These are phyloP conservation scores for Baudoinia panamericana DNA, from an alignment of 495 filamentous ascomycete species.

Conservation along the genomic window DNA sequence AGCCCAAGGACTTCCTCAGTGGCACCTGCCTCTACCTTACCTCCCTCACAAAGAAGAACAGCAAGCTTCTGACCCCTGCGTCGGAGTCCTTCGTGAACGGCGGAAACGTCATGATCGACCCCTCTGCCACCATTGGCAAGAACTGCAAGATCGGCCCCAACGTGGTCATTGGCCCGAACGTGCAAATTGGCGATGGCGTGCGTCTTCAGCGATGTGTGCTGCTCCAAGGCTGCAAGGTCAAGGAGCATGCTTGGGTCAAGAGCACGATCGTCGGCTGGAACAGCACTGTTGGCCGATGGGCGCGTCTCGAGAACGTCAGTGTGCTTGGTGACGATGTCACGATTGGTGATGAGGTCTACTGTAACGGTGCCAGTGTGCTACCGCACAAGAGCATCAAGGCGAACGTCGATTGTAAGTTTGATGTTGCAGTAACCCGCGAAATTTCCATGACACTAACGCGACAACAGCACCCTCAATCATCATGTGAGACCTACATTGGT, in stretches of 20 bases:
- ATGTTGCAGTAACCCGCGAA: background rate
- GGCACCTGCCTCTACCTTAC: slow-evolving; percentile 96
- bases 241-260: slow-evolving; percentile 99
- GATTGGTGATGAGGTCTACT: slow-evolving; percentile 96
- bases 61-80: slow-evolving; percentile 65
- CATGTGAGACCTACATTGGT: too few species aligned
- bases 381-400: slow-evolving; percentile 99
- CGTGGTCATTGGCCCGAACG: slow-evolving; percentile 89
- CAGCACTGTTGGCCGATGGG: slow-evolving; percentile 90
- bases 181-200: slow-evolving; percentile 90
- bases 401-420: slow-evolving; percentile 73
- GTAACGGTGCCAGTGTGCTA: slow-evolving; percentile 91
- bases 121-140: slow-evolving; percentile 90
- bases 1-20: slow-evolving; percentile 96
- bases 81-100: slow-evolving; percentile 76
- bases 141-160: slow-evolving; percentile 98
- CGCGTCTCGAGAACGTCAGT: slow-evolving; percentile 90
- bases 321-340: slow-evolving; percentile 98
- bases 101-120: slow-evolving; percentile 94
- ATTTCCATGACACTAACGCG: background rate
- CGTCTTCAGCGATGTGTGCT: slow-evolving; percentile 89
- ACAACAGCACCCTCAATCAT: slow-evolving; percentile 17
- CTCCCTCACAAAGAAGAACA: slow-evolving; percentile 81
- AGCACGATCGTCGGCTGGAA: slow-evolving; percentile 99
- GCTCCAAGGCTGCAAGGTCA: slow-evolving; percentile 78